Evolutionary conservation across 2,329 filamentous ascomycete species (phyloP).

Genomic region (Acrocalymma vagum): DNA sequence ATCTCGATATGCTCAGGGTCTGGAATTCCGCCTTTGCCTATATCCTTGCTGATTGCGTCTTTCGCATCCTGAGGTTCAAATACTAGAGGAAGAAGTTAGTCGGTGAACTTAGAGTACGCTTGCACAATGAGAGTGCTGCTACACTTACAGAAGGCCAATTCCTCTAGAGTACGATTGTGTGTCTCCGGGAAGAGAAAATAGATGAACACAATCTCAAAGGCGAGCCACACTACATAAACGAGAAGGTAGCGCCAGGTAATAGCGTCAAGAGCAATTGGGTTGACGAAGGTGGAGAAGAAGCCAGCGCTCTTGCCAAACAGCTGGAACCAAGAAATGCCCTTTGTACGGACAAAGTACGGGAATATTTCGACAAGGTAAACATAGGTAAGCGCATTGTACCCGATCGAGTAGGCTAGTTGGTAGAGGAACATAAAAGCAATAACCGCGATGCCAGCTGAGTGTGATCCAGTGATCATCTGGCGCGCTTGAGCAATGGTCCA

Average conservation of each 20-base stretch:
- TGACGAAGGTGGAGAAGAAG: conserved; percentile 66
- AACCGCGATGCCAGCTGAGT: conserved; percentile 49
- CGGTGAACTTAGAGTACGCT: too few relatives aligned
- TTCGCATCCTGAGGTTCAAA: too few relatives aligned
- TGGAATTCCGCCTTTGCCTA: too few relatives aligned
- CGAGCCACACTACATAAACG: conserved; percentile 67
- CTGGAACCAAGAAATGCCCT: conserved; percentile 63
- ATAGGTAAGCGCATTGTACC: conserved; percentile 69
- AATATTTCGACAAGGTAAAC: conserved; percentile 59
- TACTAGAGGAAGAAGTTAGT: too few relatives aligned
- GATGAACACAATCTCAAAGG: conserved; percentile 66
- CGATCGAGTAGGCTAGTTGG: conserved; percentile 63
- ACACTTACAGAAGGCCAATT: conserved; percentile 60
- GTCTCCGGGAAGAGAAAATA: conserved; percentile 75
- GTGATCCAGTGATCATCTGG: too few relatives aligned
- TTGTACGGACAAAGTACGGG: conserved; percentile 55
- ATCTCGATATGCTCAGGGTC: too few relatives aligned
- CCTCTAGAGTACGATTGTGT: conserved; percentile 72
- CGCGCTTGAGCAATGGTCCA: too few relatives aligned
- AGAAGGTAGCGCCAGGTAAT: conserved; percentile 71
- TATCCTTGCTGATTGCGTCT: too few relatives aligned
- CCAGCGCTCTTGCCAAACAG: conserved; percentile 67
- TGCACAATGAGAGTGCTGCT: too few relatives aligned
- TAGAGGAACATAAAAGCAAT: conserved; percentile 55
- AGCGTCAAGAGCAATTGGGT: conserved; percentile 67